These are phyloP conservation scores for Colletotrichum neosansevieriae DNA, from an alignment of 2,329 filamentous ascomycete genomes.

Conservation along the genomic window DNA sequence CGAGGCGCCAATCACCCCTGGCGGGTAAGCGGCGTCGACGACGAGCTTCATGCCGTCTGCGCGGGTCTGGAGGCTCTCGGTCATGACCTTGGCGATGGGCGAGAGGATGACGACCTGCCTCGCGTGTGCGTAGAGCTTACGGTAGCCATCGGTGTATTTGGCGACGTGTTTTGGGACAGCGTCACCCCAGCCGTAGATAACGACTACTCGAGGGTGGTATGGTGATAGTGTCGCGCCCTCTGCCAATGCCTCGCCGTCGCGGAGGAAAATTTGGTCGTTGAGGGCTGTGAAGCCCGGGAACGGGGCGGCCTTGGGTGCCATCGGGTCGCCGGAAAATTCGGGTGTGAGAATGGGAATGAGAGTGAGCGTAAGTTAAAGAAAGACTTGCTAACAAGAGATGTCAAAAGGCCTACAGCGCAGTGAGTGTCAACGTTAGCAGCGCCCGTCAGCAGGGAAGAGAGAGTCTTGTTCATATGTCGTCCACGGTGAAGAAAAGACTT, in stretches of 20 bases:
- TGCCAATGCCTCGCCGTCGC: constrained; percentile 47
- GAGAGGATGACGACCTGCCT: constrained; percentile 65
- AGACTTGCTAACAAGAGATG: no score
- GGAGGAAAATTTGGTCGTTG: constrained; percentile 61
- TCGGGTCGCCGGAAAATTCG: not conserved
- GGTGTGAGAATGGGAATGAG: not conserved
- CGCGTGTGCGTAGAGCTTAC: constrained; percentile 61
- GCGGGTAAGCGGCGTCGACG: constrained; percentile 53
- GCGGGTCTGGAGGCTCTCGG: constrained; percentile 57
- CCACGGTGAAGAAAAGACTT: not conserved
- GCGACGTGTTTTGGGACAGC: constrained; percentile 64
- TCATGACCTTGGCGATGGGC: constrained; percentile 60
- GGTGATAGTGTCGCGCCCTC: constrained; percentile 38
- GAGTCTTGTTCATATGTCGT: constrained; percentile 4
- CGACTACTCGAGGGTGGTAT: constrained; percentile 58
- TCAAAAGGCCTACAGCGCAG: not conserved
- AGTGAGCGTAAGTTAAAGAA: not conserved
- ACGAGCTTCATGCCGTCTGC: constrained; percentile 60
- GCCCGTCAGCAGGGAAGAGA: not conserved
- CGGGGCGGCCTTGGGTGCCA: constrained; percentile 41
- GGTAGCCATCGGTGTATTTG: constrained; percentile 68
- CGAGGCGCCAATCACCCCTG: constrained; percentile 40
- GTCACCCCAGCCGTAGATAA: constrained; percentile 71
- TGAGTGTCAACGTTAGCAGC: not conserved
- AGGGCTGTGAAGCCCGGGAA: constrained; percentile 61